phyloP scores from a whole-genome alignment of 139 green algal species.

The Picochlorum sp. region DNA sequence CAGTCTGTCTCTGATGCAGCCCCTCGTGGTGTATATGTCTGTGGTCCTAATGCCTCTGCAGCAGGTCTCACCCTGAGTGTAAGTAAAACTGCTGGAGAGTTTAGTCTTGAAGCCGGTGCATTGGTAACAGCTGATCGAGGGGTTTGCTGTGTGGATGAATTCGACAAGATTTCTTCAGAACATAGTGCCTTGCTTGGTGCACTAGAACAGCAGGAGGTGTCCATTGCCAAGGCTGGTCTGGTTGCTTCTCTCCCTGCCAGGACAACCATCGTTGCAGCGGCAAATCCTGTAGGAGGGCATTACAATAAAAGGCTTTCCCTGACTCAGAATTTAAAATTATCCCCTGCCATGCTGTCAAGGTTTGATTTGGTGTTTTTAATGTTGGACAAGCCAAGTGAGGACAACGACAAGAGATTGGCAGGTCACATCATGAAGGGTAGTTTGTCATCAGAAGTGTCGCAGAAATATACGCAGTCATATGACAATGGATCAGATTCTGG shows the following conservation, averaged over 20 bases:
- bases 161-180: conserved; percentile 80
- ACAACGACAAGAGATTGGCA: conserved; percentile 63
- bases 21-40: conserved; percentile 87
- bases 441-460: conserved; percentile 20
- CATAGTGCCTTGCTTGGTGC: conserved; percentile 73
- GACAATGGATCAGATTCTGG: not conserved
- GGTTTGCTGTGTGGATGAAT: conserved; percentile 89
- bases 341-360: conserved; percentile 61
- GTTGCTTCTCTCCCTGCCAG: conserved; percentile 76
- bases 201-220: conserved; percentile 86
- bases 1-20: conserved; percentile 59
- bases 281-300: conserved; percentile 73
- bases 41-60: conserved; percentile 61
- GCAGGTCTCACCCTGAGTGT: conserved; percentile 79
- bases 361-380: conserved; percentile 96
- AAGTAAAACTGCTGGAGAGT: conserved; percentile 59
- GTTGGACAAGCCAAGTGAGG: conserved; percentile 71
- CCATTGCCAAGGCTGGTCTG: conserved; percentile 85
- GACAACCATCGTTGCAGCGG: conserved; percentile 82
- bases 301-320: conserved; percentile 69
- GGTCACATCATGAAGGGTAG: conserved; percentile 85
- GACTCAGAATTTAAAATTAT: conserved; percentile 78
- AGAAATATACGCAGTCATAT: not conserved
- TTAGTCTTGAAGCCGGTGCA: conserved; percentile 78
- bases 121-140: conserved; percentile 78